Conservation (phyloP, 2,329 filamentous ascomycete genomes). For the Paraphoma sp. region DNA sequence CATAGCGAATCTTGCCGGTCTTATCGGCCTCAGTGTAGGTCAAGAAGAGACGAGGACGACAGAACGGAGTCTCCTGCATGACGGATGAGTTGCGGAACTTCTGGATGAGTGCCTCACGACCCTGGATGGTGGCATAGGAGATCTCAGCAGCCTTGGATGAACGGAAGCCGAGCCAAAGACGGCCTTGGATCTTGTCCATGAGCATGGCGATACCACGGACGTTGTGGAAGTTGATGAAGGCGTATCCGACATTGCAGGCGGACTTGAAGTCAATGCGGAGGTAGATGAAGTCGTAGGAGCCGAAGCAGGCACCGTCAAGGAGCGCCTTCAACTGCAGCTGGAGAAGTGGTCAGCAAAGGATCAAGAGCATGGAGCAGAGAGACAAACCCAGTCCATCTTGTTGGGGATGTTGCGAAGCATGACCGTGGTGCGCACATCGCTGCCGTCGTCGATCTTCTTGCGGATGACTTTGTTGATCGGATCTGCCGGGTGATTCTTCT, state of each 20-base stretch:
- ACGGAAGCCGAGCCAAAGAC: constrained; percentile 75
- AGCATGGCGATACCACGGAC: constrained; percentile 52
- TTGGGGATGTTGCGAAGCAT: constrained; percentile 97
- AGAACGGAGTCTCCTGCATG: constrained; percentile 83
- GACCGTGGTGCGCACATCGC: constrained; percentile 65
- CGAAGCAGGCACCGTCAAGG: constrained; percentile 78
- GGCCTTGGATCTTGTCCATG: constrained; percentile 38
- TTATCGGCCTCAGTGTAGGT: constrained; percentile 55
- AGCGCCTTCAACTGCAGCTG: constrained; percentile 69
- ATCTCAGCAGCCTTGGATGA: constrained; percentile 87
- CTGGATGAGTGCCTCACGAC: constrained; percentile 85
- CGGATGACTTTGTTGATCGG: constrained; percentile 49
- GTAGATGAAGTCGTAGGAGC: constrained; percentile 94
- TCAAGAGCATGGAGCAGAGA: neutral
- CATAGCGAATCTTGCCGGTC: constrained; percentile 49
- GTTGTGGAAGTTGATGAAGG: constrained; percentile 93
- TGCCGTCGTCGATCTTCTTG: constrained; percentile 49
- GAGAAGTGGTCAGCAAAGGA: constrained; percentile 17
- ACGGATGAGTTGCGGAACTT: constrained; percentile 98
- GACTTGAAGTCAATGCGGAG: constrained; percentile 73
- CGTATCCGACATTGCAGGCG: constrained; percentile 81
- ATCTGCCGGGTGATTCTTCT: constrained; percentile 30
- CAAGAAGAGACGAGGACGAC: constrained; percentile 75
- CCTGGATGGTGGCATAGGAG: constrained; percentile 97
- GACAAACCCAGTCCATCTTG: constrained; percentile 71